Evolutionary conservation across 306 rosid species (phyloP).

Genomic region (Rosa lucieae): DNA sequence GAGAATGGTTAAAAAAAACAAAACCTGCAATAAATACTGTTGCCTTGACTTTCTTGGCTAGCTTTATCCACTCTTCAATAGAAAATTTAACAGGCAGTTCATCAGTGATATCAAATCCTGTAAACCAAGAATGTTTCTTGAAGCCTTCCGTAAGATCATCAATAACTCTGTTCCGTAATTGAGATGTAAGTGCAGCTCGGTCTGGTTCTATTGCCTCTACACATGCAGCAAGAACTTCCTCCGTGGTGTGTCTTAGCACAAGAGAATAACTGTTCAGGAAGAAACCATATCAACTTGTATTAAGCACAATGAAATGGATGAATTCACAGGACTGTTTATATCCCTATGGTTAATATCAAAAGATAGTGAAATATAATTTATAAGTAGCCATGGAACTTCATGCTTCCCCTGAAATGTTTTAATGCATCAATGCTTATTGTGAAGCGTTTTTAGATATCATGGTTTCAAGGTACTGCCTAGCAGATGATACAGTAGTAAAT

Average conservation of each 20-base stretch:
- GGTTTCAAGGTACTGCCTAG: constrained; percentile 6
- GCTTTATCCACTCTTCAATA: constrained; percentile 75
- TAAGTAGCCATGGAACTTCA: constrained; percentile 11
- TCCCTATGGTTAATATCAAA: neutral
- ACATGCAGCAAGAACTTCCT: constrained; percentile 95
- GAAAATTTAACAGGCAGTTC: constrained; percentile 58
- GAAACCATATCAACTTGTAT: constrained; percentile 14
- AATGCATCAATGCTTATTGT: constrained; percentile 3
- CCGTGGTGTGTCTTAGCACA: constrained; percentile 93
- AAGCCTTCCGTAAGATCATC: constrained; percentile 73
- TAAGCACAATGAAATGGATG: constrained; percentile 7
- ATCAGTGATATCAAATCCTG: constrained; percentile 74
- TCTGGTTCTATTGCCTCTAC: constrained; percentile 80
- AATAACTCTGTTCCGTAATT: constrained; percentile 61
- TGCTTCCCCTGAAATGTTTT: neutral
- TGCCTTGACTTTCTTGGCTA: constrained; percentile 75
- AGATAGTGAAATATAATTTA: neutral
- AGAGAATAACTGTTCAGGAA: constrained; percentile 73
- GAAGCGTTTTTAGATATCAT: constrained; percentile 7
- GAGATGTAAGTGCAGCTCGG: constrained; percentile 73
- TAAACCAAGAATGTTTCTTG: constrained; percentile 71
- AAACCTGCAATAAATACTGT: constrained; percentile 88
- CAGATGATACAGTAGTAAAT: neutral
- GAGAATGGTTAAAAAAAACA: constrained; percentile 11
- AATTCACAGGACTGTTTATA: neutral